phyloP scores from a whole-genome alignment of 2,329 filamentous ascomycete species.

The Allantophomopsis cytisporea region DNA sequence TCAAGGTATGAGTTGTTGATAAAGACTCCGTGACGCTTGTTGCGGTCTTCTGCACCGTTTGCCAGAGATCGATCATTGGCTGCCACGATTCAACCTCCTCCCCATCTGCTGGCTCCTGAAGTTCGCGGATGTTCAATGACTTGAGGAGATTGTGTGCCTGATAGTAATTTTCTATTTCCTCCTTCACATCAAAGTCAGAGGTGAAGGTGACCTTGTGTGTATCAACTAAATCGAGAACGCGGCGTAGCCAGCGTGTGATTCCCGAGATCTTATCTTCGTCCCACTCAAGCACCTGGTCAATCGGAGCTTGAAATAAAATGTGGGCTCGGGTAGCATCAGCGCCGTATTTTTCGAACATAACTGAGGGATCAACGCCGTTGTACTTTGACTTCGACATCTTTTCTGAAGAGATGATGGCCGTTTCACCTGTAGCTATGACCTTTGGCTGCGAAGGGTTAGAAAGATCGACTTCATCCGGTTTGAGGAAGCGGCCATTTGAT shows the following conservation, averaged over 20 bases:
- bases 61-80: constrained; percentile 33
- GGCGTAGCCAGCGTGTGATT: constrained; percentile 66
- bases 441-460: constrained; percentile 38
- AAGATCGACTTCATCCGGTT: constrained; percentile 60
- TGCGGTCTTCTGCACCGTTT: constrained; percentile 54
- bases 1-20: constrained; percentile 60
- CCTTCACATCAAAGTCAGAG: constrained; percentile 1
- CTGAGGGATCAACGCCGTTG: constrained; percentile 75
- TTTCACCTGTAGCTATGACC: constrained; percentile 45
- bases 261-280: constrained; percentile 73
- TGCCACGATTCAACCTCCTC: constrained; percentile 1
- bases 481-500: constrained; percentile 60
- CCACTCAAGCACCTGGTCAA: constrained; percentile 77
- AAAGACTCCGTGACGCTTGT: constrained; percentile 54
- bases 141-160: too few species aligned
- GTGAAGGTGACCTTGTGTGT: constrained; percentile 9
- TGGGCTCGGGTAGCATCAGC: constrained; percentile 77
- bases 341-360: constrained; percentile 60
- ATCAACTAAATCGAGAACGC: constrained; percentile 45
- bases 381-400: constrained; percentile 96
- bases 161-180: too few species aligned
- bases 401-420: constrained; percentile 55
- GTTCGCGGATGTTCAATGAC: too few species aligned
- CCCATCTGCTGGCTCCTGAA: constrained; percentile 17
- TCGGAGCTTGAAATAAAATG: constrained; percentile 79